Evolutionary conservation across 192 early-diverging fungal genomes (phyloP).

Genomic region (Coemansia sp.): DNA sequence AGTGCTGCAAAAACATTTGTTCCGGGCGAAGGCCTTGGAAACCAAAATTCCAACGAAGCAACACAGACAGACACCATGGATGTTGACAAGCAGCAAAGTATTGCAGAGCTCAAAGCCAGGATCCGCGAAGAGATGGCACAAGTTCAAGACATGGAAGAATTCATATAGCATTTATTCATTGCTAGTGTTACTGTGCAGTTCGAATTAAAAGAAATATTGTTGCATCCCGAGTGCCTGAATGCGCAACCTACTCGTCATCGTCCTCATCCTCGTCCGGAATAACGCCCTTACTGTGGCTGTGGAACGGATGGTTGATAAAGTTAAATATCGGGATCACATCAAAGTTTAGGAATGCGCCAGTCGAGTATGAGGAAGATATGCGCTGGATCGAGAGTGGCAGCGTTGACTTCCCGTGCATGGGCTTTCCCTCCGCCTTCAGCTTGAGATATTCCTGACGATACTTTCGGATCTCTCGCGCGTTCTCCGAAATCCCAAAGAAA

Average conservation of each 20-base stretch:
- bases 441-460: conserved; percentile 64
- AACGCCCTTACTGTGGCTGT: conserved; percentile 57
- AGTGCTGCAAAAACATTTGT: conserved; percentile 74
- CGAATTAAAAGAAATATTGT: conserved; percentile 1
- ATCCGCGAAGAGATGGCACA: conserved; percentile 51
- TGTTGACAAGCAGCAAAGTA: conserved; percentile 24
- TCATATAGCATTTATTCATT: conserved; percentile 13
- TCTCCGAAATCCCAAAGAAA: conserved; percentile 93
- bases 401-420: conserved; percentile 62
- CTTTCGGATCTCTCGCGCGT: conserved; percentile 72
- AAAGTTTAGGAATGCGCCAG: conserved; percentile 65
- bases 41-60: not conserved
- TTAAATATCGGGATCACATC: conserved; percentile 74
- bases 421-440: conserved; percentile 63
- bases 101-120: conserved; percentile 44
- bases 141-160: conserved; percentile 51
- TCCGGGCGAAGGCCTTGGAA: conserved; percentile 69
- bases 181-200: not conserved
- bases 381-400: conserved; percentile 61
- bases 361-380: conserved; percentile 64
- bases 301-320: conserved; percentile 74
- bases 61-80: conserved; percentile 6
- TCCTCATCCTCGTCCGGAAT: conserved; percentile 13
- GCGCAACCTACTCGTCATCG: conserved; percentile 32
- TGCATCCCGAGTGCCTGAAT: not conserved